phyloP scores from a whole-genome alignment of 1,284 basidiomycete genomes.

The Irpex sp. region DNA sequence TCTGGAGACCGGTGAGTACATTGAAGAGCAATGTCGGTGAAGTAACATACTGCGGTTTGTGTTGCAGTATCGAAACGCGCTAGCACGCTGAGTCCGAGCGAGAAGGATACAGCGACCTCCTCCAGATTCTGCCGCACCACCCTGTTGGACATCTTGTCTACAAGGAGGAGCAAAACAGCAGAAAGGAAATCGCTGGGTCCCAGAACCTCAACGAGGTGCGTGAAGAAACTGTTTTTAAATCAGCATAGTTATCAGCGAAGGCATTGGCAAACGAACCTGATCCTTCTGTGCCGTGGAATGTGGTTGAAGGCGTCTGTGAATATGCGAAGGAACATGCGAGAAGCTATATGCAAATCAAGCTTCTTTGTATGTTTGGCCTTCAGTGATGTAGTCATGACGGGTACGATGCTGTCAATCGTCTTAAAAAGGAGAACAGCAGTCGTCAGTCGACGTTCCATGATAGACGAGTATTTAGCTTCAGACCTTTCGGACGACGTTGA shows the following conservation, averaged over 20 bases:
- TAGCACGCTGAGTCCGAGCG: constrained; percentile 64
- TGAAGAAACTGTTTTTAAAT: constrained; percentile 69
- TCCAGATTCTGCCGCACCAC: constrained; percentile 62
- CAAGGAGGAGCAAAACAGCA: constrained; percentile 82
- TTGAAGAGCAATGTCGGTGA: constrained; percentile 10
- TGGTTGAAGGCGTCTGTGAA: constrained; percentile 88
- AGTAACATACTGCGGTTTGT: constrained; percentile 53
- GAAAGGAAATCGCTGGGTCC: constrained; percentile 82
- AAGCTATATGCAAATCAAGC: constrained; percentile 61
- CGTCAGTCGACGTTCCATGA: neutral
- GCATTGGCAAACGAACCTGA: constrained; percentile 49
- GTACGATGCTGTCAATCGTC: constrained; percentile 92
- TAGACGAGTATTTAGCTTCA: constrained; percentile 7
- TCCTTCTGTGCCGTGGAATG: constrained; percentile 84
- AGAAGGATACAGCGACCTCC: constrained; percentile 58
- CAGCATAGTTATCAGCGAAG: neutral
- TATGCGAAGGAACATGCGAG: constrained; percentile 76
- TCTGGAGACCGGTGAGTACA: constrained; percentile 33
- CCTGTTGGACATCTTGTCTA: constrained; percentile 76
- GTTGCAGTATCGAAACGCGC: constrained; percentile 52
- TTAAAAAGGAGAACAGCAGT: constrained; percentile 24
- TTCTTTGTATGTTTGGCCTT: constrained; percentile 49
- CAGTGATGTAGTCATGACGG: constrained; percentile 83
- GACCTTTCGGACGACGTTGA: constrained; percentile 92
- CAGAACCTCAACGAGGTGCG: constrained; percentile 85